Evolutionary conservation across 1,284 basidiomycete species (phyloP), one percentile per base, ranked within the genome.

Genomic region (Boletus semigastroideus): DNA sequence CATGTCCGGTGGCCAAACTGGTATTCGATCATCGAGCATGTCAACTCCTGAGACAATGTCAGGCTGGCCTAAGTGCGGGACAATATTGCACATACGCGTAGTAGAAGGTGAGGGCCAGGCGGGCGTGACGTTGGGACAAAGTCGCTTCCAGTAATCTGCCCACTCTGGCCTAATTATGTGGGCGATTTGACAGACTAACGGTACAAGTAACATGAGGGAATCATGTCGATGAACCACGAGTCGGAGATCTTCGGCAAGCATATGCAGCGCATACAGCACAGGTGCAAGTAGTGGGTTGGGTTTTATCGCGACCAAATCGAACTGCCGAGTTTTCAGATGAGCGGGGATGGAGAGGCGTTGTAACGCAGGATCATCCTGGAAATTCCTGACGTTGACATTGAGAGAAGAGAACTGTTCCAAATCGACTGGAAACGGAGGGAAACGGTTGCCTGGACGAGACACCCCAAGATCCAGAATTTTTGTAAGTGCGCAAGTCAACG

Each of bases 131-230:
- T 78, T 75, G 1, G 91, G 90, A 60, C 83, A 81, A 27, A 92
- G 71, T 8, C 91, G 78, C 57, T 85, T 85, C 89, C 91, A 92
- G 64, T 93, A 94, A 67, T 96, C 93, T 2, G 82, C 79, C 90
- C 93, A 97, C 62, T 92, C 90, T 0, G 80, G 79, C 25, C 87
- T 78, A 6, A 90, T 79, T 13, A 82, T 69, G 9, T 76, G 63
- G 3, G 89, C 87, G n/a, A 95, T 69, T 1, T 77, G 74, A 52
- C 84, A 82, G 8, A 95, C 77, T 11, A 93, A 59, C 1, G 80
- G 78, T 0, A 78, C 85, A 9, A 95, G 70, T 25, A 72, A 72
- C n/a, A 76, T 54, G n/a, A 94, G 69, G 2, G 79, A 76, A 22
- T 75, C 65, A 48, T 84, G 79, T 11, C 77, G 73, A 51, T 78